phyloP scores from a whole-genome alignment of 2,329 filamentous ascomycete genomes.

The Microthyrium microscopicum region DNA sequence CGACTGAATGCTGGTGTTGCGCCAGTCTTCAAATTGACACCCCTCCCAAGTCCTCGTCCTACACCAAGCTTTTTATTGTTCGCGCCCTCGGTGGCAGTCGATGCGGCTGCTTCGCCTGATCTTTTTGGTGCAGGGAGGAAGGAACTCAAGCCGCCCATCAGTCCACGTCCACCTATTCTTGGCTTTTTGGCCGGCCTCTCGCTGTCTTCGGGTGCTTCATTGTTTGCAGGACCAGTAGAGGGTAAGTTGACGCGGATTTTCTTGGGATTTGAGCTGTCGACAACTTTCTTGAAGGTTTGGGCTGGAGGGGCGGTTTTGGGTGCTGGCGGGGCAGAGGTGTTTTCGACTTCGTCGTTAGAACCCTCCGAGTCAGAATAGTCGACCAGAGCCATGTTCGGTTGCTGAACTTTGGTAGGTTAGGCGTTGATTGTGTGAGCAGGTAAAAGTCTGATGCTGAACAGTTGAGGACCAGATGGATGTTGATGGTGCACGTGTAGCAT shows the following conservation, averaged over 20 bases:
- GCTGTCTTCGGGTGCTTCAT: constrained; percentile 21
- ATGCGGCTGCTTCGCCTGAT: constrained; percentile 17
- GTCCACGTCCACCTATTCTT: constrained; percentile 43
- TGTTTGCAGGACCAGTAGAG: too few relatives aligned
- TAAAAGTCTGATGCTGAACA: too few relatives aligned
- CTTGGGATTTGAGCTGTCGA: too few relatives aligned
- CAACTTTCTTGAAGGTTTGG: constrained; percentile 60
- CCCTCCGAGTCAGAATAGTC: constrained; percentile 67
- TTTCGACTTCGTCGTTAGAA: constrained; percentile 43
- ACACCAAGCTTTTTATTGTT: constrained; percentile 16
- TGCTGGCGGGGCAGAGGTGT: constrained; percentile 15
- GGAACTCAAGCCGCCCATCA: constrained; percentile 68
- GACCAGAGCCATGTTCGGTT: constrained; percentile 53
- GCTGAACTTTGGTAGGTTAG: too few relatives aligned
- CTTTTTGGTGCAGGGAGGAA: constrained; percentile 73
- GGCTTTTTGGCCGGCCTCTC: constrained; percentile 53
- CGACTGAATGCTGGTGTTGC: constrained; percentile 68
- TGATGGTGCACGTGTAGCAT: too few relatives aligned
- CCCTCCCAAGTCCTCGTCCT: constrained; percentile 29
- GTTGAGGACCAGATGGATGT: too few relatives aligned
- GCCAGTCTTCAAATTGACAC: constrained; percentile 66
- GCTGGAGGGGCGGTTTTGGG: constrained; percentile 25
- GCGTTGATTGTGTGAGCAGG: too few relatives aligned
- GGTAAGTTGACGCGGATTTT: too few relatives aligned
- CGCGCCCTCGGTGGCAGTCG: constrained; percentile 13